phyloP scores from a whole-genome alignment of 192 early-diverging fungal genomes.

The Umbelopsis sp. region DNA sequence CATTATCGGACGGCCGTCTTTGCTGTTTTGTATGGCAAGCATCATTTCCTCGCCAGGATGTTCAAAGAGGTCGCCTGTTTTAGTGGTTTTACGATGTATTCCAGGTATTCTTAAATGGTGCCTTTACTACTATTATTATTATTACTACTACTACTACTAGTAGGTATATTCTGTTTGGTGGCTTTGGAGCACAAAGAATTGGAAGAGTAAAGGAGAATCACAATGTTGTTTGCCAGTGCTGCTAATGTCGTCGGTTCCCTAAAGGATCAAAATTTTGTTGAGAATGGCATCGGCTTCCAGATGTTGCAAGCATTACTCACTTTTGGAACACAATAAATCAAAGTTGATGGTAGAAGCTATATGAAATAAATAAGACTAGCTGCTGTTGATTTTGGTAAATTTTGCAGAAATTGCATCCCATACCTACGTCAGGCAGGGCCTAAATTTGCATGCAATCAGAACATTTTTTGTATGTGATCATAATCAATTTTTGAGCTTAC shows the following conservation, averaged over 20 bases:
- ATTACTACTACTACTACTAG: slow-evolving; percentile 37
- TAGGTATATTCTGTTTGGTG: slow-evolving; percentile 39
- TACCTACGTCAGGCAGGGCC: too few species aligned
- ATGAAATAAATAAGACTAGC: too few species aligned
- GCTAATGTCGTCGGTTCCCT: slow-evolving; percentile 23
- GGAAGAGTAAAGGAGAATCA: slow-evolving; percentile 46
- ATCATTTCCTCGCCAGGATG: slow-evolving; percentile 1
- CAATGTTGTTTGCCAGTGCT: slow-evolving; percentile 45
- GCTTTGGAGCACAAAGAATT: slow-evolving; percentile 45
- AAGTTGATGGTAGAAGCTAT: too few species aligned
- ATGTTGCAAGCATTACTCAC: too few species aligned
- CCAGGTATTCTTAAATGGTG: too few species aligned
- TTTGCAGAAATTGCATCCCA: too few species aligned
- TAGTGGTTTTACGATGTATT: too few species aligned
- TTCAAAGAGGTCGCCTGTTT: neutral
- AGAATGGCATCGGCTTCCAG: neutral
- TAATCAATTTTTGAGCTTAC: too few species aligned
- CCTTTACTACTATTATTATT: slow-evolving; percentile 9
- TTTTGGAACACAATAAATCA: too few species aligned
- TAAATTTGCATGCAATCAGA: too few species aligned
- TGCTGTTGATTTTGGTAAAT: too few species aligned
- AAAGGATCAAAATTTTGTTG: neutral
- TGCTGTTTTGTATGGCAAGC: neutral
- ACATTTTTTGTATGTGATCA: too few species aligned
- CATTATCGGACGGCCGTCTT: neutral